Evolutionary conservation across 192 early-diverging fungal species (phyloP).

Genomic region (Coemansia sp.): DNA sequence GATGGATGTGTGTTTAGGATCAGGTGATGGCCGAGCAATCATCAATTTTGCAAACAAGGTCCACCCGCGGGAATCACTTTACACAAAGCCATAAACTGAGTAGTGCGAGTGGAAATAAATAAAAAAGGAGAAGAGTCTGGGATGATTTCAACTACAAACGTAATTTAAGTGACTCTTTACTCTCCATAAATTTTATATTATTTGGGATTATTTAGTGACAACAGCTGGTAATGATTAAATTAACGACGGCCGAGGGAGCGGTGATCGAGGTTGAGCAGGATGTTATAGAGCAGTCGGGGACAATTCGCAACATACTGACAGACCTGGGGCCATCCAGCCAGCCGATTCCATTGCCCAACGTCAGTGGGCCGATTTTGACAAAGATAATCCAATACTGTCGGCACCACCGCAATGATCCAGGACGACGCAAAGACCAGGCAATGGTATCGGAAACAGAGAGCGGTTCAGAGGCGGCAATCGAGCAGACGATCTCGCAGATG

Average conservation of each 20-base stretch:
- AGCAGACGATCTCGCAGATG: constrained; percentile 68
- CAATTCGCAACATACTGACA: constrained; percentile 48
- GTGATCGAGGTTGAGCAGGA: constrained; percentile 38
- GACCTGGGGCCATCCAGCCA: constrained; percentile 27
- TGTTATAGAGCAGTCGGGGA: constrained; percentile 48
- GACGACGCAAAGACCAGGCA: constrained; percentile 11
- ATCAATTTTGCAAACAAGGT: too few relatives aligned
- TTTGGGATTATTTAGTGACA: background rate
- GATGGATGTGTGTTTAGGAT: too few relatives aligned
- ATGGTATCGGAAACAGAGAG: constrained; percentile 24
- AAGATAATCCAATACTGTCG: constrained; percentile 89
- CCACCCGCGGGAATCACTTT: too few relatives aligned
- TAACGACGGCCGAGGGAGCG: constrained; percentile 39
- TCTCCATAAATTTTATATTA: background rate
- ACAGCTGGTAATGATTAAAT: constrained; percentile 11
- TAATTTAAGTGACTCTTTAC: background rate
- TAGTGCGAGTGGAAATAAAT: too few relatives aligned
- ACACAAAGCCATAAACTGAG: too few relatives aligned
- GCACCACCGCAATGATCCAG: constrained; percentile 72
- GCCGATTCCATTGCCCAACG: constrained; percentile 83
- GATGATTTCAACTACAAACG: too few relatives aligned
- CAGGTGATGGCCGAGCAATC: too few relatives aligned
- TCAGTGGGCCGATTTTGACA: constrained; percentile 79
- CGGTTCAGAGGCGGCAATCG: constrained; percentile 48
- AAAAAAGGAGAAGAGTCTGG: too few relatives aligned